Evolutionary conservation across 257 asterid species (phyloP).

Genomic region (Solanum pinnatisectum): DNA sequence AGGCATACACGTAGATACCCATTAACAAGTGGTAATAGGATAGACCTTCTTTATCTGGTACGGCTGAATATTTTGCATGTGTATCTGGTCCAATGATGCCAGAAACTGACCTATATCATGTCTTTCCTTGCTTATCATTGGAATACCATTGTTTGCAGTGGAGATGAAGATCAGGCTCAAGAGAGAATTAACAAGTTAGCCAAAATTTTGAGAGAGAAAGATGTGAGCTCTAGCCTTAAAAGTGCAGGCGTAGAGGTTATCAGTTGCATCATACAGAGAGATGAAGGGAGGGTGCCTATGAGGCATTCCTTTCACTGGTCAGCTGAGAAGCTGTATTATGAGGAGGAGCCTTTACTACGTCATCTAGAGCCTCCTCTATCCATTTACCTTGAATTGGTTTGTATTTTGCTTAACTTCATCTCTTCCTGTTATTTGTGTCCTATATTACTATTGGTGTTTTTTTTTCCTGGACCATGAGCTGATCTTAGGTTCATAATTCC

Average conservation of each 20-base stretch:
- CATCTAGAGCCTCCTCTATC: constrained; percentile 99
- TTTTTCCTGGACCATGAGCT: not conserved
- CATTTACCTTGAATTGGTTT: constrained; percentile 88
- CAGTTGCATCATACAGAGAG: constrained; percentile 96
- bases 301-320: constrained; percentile 97
- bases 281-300: constrained; percentile 98
- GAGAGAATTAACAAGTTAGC: constrained; percentile 89
- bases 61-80: not conserved
- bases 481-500: constrained; percentile 2
- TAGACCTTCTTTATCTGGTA: not conserved
- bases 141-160: constrained; percentile 34
- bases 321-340: constrained; percentile 54
- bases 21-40: not conserved
- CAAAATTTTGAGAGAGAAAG: constrained; percentile 78
- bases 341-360: constrained; percentile 86
- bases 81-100: not conserved
- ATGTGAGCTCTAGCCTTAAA: constrained; percentile 71
- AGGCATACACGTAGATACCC: not conserved
- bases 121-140: not conserved
- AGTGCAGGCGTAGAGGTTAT: constrained; percentile 84
- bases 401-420: constrained; percentile 7
- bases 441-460: not conserved
- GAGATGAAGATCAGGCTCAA: constrained; percentile 99
- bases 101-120: not conserved
- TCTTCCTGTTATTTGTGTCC: not conserved